Base-by-base conservation (phyloP, 2,329 filamentous ascomycete genomes). In the Elsinoe arachidis region DNA sequence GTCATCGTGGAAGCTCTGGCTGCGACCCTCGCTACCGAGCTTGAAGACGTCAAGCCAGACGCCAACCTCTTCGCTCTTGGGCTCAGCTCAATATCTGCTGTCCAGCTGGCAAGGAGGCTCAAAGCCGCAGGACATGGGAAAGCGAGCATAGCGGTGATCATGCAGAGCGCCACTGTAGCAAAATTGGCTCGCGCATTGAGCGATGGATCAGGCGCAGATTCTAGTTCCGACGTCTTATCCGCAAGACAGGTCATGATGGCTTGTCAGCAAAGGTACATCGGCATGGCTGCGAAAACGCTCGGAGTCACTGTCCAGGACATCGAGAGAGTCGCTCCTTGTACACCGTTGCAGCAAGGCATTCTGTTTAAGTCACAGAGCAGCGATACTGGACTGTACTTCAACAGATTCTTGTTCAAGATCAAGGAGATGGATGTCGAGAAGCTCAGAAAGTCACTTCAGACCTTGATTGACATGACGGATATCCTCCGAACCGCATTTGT, bases 11-110 rank as follows among this genome's bases (percentile, higher is more conserved):
- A 72, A 1, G 72, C 80, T 1, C 69, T 95, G 1, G 73, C 75
- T 0, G 69, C 77, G 2, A 78, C 87, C 55, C 71, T 80, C 2
- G 72, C 74, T 0, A 61, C 81, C 1, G 66, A 75, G 0, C 55
- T 66, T 2, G 65, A 71, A 0, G 70, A 73, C 0, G 73, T 88
- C 2, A 72, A 70, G 0, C 72, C 78, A 2, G 74, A 73, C 0
- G 83, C 84, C 0, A 95, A 83, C 59, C 81, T 96, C 15, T 95
- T 93, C 63, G 89, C 95, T 61, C 75, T 95, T 1, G 92, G 91
- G 0, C 77, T 96, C 21, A 92, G 96, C 65, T 96, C 91, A 0
- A 90, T 96, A 14, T 90, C 88, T 0, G 87, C 86, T 0, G 84
- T 95, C 46, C 79, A 83, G 6, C 78, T 96, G 30, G 79, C 86